Base-by-base conservation (phyloP, 169 alveolate genomes). In the Eimeria sp. region DNA sequence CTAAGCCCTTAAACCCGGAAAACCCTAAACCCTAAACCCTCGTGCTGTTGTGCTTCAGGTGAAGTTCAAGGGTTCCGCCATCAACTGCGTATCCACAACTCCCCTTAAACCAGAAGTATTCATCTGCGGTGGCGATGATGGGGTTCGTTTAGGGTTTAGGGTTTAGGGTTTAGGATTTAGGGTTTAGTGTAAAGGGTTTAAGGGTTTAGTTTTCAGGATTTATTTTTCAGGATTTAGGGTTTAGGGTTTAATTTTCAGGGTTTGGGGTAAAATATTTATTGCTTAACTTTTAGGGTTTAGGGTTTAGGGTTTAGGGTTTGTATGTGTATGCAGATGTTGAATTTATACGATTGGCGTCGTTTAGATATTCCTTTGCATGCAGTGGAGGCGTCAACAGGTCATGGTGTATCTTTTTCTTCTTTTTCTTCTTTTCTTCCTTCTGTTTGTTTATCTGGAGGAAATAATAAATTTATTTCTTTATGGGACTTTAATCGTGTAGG, bases 101-200 rank as follows among this genome's bases (percentile, higher is more conserved):
- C 61, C 9, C 43, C 40, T 78, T 61, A 78, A 78, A 65, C 61
- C 61, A 3, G 89, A 78, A 20, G 40, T 78, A 9, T 78, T 78
- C 89, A 30, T 78, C 40, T 78, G 89, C 65, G 89, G 89, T 7
- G 89, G 67, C 67, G 89, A 78, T 58, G 89, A 78, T 58, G 89
- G 89, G 89, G 89, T 78, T 25, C 14, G 89, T 18, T 43, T 47
- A 78, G 84, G 47, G 84, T 73, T 73, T 27, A 40, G 84, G 84
- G 58, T 40, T 34, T 34, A 73, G 84, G 84, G 11, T 14, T 18
- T 4, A 45, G 87, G 63, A 63, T 43, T 43, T 76, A 76, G 87
- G 57, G 87, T 76, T 76, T 34, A 45, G 34, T n/a, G 5, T 73
- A 67, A 7, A 73, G 84, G 84, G 45, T 6, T 76, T 76, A 49